phyloP scores from a whole-genome alignment of 306 rosid species.

The Potentilla sterilis region DNA sequence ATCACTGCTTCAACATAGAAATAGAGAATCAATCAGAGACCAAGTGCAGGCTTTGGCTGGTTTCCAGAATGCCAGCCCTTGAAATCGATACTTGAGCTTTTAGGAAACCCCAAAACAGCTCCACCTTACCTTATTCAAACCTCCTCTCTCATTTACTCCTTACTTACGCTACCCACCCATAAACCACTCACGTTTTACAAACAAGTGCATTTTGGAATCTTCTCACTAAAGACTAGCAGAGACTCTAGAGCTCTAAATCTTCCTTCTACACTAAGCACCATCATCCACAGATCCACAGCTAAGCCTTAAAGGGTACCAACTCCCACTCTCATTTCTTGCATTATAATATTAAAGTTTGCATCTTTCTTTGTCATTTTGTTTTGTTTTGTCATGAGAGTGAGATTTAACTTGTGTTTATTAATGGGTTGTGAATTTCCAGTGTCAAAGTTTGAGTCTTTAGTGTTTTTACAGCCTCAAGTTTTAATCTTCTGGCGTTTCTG shows the following conservation, averaged over 20 bases:
- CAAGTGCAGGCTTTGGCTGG: constrained; percentile 42
- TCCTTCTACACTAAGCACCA: constrained; percentile 42
- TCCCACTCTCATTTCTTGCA: constrained; percentile 6
- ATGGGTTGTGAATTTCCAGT: constrained; percentile 13
- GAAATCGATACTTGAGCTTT: constrained; percentile 44
- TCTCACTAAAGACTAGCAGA: constrained; percentile 30
- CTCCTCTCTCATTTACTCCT: constrained; percentile 26
- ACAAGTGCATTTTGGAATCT: constrained; percentile 18
- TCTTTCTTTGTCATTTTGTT: not conserved
- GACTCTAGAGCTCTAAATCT: constrained; percentile 5
- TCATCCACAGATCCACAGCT: constrained; percentile 37
- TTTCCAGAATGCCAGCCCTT: constrained; percentile 25
- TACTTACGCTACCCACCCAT: constrained; percentile 29
- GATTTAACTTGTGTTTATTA: not conserved
- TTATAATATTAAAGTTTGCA: constrained; percentile 8
- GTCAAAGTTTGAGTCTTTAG: constrained; percentile 11
- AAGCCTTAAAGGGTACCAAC: constrained; percentile 13
- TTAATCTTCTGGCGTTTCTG: constrained; percentile 35
- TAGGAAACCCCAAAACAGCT: constrained; percentile 27
- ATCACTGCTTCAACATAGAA: not conserved
- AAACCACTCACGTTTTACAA: constrained; percentile 5
- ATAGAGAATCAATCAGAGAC: not conserved
- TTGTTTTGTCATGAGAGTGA: not conserved
- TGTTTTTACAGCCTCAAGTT: constrained; percentile 23
- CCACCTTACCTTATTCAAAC: constrained; percentile 41